phyloP scores from a whole-genome alignment of 441 rosid species.

The Kokia cookei region DNA sequence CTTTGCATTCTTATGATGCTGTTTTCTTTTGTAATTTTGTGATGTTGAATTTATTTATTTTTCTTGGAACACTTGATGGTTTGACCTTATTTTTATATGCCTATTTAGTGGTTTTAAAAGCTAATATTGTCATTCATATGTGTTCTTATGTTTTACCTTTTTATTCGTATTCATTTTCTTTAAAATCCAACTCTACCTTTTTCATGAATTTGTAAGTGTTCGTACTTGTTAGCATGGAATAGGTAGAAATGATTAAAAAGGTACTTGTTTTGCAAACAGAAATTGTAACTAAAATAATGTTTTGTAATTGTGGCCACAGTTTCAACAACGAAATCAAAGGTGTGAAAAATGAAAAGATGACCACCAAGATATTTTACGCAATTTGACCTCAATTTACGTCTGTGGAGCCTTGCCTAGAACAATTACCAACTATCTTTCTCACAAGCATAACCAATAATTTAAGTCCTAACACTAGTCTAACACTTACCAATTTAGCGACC shows the following conservation, averaged over 20 bases:
- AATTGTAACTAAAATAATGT: too few relatives aligned
- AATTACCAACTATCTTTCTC: not conserved
- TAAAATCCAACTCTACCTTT: not conserved
- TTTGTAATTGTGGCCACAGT: not conserved
- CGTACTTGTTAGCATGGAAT: not conserved
- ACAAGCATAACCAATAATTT: too few relatives aligned
- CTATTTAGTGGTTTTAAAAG: not conserved
- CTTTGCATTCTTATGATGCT: too few relatives aligned
- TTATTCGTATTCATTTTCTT: not conserved
- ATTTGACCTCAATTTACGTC: not conserved
- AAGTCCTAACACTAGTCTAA: too few relatives aligned
- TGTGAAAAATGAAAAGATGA: not conserved
- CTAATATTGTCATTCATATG: constrained; percentile 10
- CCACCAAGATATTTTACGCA: not conserved
- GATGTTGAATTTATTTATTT: not conserved
- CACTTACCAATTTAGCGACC: too few relatives aligned
- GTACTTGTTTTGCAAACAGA: not conserved
- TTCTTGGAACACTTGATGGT: not conserved
- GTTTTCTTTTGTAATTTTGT: too few relatives aligned
- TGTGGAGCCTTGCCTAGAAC: not conserved
- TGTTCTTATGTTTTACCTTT: not conserved
- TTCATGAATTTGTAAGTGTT: not conserved
- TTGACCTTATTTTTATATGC: not conserved
- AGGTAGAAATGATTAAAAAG: not conserved
- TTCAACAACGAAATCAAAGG: not conserved